Evolutionary conservation across 495 filamentous ascomycete species (phyloP), one percentile per base, ranked within the genome.

Genomic region (Neurospora sp.): DNA sequence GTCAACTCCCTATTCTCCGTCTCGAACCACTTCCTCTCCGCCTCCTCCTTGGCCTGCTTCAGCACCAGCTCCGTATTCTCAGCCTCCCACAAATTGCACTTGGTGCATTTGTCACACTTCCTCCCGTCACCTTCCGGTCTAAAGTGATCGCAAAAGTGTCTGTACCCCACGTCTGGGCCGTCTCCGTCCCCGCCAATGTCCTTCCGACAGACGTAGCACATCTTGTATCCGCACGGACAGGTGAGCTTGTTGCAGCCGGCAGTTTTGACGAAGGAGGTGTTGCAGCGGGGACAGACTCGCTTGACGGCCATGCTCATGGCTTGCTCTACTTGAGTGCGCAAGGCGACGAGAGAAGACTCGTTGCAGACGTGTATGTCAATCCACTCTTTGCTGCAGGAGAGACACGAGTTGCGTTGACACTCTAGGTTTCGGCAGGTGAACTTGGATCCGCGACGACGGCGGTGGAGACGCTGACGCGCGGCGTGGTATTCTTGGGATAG

Each of bases 141-240:
- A 81, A 99, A 98, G 81, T 99, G 96, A 76, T 97, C 89, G 79
- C 96, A 99, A 77, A 97, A 99, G 81, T 99, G 96, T 37, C 88
- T 82, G 77, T 99, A 98, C 8, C 94, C 92, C 3, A 73, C 77
- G 20, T 81, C 77, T 76, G 92, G 87, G 2, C 85, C 85, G 73
- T 87, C 86, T 71, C 82, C 84, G 12, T 81, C 78, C 66, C 76
- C 83, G 62, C 83, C 84, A 70, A 89, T 87, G 76, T 89, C 85
- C 76, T 86, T 86, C 37, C 92, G 91, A 78, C 92, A 97, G 48
- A 97, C 87, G 74, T 97, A 98, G 83, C 96, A 99, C 96, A 99
- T 99, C 73, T 91, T 90, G 82, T 98, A 99, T 1, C 96, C 94
- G 80, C 96, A 99, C n/a, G 93, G 87, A 79, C 96, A 99, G n/a